Conservation (phyloP, 2,329 filamentous ascomycete species). For the Alternaria novae-zelandiae region DNA sequence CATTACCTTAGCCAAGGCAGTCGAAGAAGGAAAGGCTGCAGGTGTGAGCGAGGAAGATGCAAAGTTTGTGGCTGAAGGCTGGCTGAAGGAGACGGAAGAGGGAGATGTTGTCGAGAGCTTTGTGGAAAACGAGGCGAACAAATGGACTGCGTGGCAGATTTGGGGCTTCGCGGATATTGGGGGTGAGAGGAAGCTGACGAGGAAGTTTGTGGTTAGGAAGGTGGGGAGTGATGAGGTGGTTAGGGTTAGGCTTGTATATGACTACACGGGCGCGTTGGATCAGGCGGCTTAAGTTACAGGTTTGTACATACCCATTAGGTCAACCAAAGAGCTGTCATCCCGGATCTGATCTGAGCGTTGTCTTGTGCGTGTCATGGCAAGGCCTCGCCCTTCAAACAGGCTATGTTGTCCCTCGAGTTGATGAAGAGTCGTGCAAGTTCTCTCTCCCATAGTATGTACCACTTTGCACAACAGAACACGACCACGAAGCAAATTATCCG, state of each 20-base stretch:
- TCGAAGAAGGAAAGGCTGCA: slow-evolving; percentile 30
- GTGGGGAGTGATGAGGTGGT: slow-evolving; percentile 36
- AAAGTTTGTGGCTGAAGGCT: slow-evolving; percentile 34
- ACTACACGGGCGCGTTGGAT: slow-evolving; percentile 36
- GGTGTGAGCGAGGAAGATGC: slow-evolving; percentile 28
- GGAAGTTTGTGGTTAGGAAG: slow-evolving; percentile 44
- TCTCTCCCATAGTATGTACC: background rate
- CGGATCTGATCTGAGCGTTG: background rate
- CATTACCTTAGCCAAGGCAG: slow-evolving; percentile 39
- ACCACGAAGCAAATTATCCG: background rate
- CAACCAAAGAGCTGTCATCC: background rate
- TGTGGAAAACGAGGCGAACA: slow-evolving; percentile 41
- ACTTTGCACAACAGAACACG: slow-evolving; percentile 2
- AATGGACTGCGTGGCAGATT: slow-evolving; percentile 47
- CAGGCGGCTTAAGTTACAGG: background rate
- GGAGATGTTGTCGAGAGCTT: slow-evolving; percentile 44
- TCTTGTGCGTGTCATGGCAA: background rate
- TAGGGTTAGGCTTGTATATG: slow-evolving; percentile 44
- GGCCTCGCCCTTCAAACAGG: background rate
- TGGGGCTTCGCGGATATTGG: slow-evolving; percentile 44
- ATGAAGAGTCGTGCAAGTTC: background rate
- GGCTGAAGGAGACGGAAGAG: slow-evolving; percentile 37
- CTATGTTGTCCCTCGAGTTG: slow-evolving; percentile 4
- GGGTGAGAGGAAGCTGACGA: slow-evolving; percentile 39
- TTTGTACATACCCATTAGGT: background rate